Evolutionary conservation across 1,284 basidiomycete genomes (phyloP), one percentile per base, ranked within the genome.

Genomic region (Irpex lacteus): DNA sequence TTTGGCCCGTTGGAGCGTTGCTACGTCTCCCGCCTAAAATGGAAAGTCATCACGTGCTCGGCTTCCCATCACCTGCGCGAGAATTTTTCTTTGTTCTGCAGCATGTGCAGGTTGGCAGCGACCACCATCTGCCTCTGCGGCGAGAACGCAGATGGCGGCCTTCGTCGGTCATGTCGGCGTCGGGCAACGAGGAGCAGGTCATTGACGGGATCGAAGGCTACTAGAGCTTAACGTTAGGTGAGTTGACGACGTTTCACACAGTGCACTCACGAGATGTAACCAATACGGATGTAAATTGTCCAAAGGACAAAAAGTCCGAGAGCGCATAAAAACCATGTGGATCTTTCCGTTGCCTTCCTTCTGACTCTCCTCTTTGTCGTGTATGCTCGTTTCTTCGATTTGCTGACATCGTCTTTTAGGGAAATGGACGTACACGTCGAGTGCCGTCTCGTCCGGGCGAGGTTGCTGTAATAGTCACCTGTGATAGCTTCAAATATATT

Each of bases 331-430:
- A 71, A 74, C 77, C 82, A 73, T 88, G 87, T 88, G 87, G 87
- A 89, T 83, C 71, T 72, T 80, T 87, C 84, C 85, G 85, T 87
- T 89, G 85, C 85, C 86, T 89, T 90, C 85, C 85, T 88, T 83
- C 86, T 86, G 86, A 89, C 63, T 18, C 36, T 49, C 56, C 32
- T 61, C 49, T 32, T 62, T 44, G 40, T 44, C 40, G 8, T 15
- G 8, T 15, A 44, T 8, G 11, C 5, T 44, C 15, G 40, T 44
- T 5, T 2, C 2, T 44, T 15, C 8, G 40, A 44, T 11, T 44
- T 9, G 8, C 40, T 44, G 40, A 44, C 15, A 9, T 15, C 8
- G 40, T 9, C 8, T 44, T 44, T 9, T 15, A 44, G 40, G 40
- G 26, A 26, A 26, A 26, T 26, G 26, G 26, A 3, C 4, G 26